Evolutionary conservation across 768 basidiomycete species (phyloP).

Genomic region (Cyathus striatus): DNA sequence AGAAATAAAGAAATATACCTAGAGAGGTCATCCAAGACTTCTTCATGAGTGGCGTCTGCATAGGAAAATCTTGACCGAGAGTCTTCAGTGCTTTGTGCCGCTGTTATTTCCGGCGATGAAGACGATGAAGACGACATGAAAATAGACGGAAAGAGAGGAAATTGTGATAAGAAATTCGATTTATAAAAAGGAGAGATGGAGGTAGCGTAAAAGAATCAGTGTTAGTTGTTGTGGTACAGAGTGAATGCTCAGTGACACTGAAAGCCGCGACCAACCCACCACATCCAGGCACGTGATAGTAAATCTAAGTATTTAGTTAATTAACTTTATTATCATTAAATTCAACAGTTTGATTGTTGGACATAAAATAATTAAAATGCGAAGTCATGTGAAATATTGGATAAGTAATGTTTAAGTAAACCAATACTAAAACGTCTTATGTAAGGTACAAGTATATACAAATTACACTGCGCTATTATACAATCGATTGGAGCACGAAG

Average conservation of each 20-base stretch:
- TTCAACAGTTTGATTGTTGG: too few relatives aligned
- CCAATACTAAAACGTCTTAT: too few relatives aligned
- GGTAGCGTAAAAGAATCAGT: slow-evolving; percentile 5
- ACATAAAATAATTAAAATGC: too few relatives aligned
- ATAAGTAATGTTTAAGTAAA: too few relatives aligned
- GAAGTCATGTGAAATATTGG: too few relatives aligned
- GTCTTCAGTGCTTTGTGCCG: slow-evolving; percentile 30
- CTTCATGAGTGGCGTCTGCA: slow-evolving; percentile 73
- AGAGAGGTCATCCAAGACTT: slow-evolving; percentile 87
- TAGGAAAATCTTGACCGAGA: slow-evolving; percentile 44
- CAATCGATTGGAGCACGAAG: too few relatives aligned
- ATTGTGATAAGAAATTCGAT: slow-evolving; percentile 19
- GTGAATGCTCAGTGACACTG: too few relatives aligned
- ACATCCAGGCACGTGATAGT: slow-evolving; percentile 1
- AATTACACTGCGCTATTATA: too few relatives aligned
- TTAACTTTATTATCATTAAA: too few relatives aligned
- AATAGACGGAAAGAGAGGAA: slow-evolving; percentile 25
- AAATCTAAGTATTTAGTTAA: too few relatives aligned
- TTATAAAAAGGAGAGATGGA: slow-evolving; percentile 8
- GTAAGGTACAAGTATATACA: too few relatives aligned
- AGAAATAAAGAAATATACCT: slow-evolving; percentile 44
- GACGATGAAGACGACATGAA: slow-evolving; percentile 76
- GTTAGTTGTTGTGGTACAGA: too few relatives aligned
- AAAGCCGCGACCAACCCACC: neutral
- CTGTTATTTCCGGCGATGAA: slow-evolving; percentile 69